Conservation (phyloP, 495 filamentous ascomycete genomes). For the Lasiosphaeria hispida region DNA sequence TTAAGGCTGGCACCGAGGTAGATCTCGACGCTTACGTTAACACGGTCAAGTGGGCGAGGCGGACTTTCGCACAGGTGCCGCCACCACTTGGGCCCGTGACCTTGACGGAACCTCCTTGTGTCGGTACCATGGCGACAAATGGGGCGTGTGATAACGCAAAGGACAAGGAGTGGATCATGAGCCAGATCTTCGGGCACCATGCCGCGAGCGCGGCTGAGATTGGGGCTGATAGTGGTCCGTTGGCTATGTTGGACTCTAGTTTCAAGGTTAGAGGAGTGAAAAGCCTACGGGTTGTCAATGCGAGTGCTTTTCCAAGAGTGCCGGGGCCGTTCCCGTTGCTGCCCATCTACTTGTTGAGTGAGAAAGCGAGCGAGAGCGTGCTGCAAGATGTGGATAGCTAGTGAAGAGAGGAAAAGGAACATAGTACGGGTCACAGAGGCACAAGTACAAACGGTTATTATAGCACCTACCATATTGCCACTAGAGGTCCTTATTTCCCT, state of each 20-base stretch:
- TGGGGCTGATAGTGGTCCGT: constrained; percentile 43
- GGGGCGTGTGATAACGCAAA: no score
- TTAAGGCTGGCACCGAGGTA: constrained; percentile 26
- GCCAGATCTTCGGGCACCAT: constrained; percentile 49
- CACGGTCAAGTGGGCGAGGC: constrained; percentile 55
- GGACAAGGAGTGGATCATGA: constrained; percentile 37
- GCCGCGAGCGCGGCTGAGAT: constrained; percentile 54
- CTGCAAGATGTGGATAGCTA: no score
- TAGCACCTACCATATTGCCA: no score
- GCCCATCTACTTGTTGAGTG: constrained; percentile 58
- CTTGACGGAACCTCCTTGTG: constrained; percentile 46
- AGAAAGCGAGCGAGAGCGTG: constrained; percentile 40
- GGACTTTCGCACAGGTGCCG: constrained; percentile 13
- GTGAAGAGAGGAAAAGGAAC: no score
- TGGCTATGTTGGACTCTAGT: constrained; percentile 54
- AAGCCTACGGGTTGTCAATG: constrained; percentile 55
- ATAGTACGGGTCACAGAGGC: no score
- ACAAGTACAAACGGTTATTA: no score
- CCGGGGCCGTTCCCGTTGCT: constrained; percentile 58
- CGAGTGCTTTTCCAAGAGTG: constrained; percentile 54
- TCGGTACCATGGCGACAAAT: no score
- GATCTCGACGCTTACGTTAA: constrained; percentile 50
- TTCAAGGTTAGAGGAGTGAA: constrained; percentile 52
- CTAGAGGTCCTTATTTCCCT: no score
- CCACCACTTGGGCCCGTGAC: constrained; percentile 39